Percentiles rank a stretch among this genome's conserved stretches.
Evolutionary conservation across 2,329 filamentous ascomycete genomes (phyloP).

Genomic region (Fusarium protoensiforme): DNA sequence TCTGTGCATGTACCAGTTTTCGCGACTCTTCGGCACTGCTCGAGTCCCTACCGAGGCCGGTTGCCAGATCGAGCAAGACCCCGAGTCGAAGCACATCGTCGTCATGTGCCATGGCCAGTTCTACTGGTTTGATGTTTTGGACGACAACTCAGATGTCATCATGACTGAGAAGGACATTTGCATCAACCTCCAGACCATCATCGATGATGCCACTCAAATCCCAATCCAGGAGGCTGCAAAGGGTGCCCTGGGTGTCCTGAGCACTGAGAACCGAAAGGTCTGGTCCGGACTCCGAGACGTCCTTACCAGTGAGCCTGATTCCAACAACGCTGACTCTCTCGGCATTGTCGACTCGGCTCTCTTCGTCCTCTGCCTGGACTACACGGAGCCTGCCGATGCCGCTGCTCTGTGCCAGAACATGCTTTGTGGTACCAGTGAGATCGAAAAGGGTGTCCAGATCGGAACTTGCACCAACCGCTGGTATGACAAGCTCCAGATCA

Average conservation of each 20-base stretch:
- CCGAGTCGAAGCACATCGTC: slow-evolving; percentile 91
- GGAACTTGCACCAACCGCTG: slow-evolving; percentile 98
- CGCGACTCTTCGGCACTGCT: slow-evolving; percentile 92
- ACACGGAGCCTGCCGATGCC: slow-evolving; percentile 83
- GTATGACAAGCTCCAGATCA: slow-evolving; percentile 99
- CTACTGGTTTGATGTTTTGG: slow-evolving; percentile 98
- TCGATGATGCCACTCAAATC: slow-evolving; percentile 88
- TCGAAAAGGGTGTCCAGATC: slow-evolving; percentile 93
- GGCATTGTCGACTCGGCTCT: slow-evolving; percentile 94
- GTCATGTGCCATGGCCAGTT: slow-evolving; percentile 95
- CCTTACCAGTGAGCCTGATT: slow-evolving; percentile 84
- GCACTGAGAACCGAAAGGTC: slow-evolving; percentile 94
- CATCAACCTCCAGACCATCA: slow-evolving; percentile 90
- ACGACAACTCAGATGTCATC: slow-evolving; percentile 93
- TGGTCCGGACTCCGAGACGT: slow-evolving; percentile 94
- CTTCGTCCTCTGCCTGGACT: slow-evolving; percentile 92
- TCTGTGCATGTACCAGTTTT: slow-evolving; percentile 98
- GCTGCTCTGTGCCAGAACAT: slow-evolving; percentile 96
- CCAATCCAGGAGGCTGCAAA: slow-evolving; percentile 97
- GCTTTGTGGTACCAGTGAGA: slow-evolving; percentile 93
- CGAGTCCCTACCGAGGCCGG: slow-evolving; percentile 94
- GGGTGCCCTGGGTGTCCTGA: slow-evolving; percentile 90
- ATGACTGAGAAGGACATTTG: slow-evolving; percentile 97
- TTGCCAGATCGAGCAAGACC: slow-evolving; percentile 95
- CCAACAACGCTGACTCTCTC: slow-evolving; percentile 96